Base-by-base conservation (phyloP, 2,329 filamentous ascomycete species). In the Endocalyx cinctus region DNA sequence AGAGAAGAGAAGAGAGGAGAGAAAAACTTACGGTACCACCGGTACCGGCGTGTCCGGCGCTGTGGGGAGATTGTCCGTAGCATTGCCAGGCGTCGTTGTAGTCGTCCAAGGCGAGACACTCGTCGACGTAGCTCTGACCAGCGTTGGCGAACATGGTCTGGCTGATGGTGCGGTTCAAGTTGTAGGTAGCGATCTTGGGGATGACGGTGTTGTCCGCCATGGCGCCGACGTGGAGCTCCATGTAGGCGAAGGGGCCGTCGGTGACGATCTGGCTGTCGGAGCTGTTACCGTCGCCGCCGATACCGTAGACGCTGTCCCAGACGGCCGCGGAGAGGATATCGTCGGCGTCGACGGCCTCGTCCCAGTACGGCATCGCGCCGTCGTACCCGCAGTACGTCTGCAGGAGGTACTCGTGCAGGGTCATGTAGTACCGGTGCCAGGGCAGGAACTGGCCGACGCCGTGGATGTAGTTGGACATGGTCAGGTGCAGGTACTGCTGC, bases 211-310 rank as follows among this genome's bases (percentile, higher is more conserved):
- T 23, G 8, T 23, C 20, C 20, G 20, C 8, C 38, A 30, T 10
- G 25, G 20, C 10, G 20, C 33, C 16, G 34, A 37, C 18, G 17
- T 52, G 48, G 16, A 60, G 43, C 1, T 45, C 51, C 27, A 53
- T 36, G 35, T 59, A 55, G 8, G 41, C 40, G 39, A 62, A 62
- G 1, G 56, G 54, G 2, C 59, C 59, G 17, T 55, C 47, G 0
- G 38, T 20, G n/a, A 62, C 48, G 37, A 58, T 62, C 7, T 44
- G 47, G 14, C 42, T 42, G 8, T 23, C 20, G n/a, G 17, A 12
- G 15, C 39, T 39, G n/a, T 29, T 37, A 2, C 54, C 55, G 27
- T 54, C 35, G 11, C 54, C 54, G 10, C 58, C 58, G 18, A 57
- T 55, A 6, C 58, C 58, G 10, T 43, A 47, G 1, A 39, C 40